phyloP scores from a whole-genome alignment of 768 basidiomycete species.

The Pulveroboletus sp. region DNA sequence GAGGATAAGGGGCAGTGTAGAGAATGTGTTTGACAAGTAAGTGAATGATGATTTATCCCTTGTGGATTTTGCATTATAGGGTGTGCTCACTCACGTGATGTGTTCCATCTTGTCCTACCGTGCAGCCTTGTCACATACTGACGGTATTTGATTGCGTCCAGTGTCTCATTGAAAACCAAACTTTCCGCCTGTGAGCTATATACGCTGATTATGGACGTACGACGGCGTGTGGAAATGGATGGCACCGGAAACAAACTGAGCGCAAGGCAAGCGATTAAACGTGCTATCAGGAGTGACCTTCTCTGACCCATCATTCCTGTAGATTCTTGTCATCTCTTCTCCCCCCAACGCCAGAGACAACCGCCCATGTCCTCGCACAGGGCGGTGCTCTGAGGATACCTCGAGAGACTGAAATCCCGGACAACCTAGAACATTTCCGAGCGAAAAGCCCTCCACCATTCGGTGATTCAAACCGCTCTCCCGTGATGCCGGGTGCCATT shows the following conservation, averaged over 20 bases:
- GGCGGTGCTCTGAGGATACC: slow-evolving; percentile 43
- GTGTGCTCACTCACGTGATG: neutral
- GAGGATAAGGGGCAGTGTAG: slow-evolving; percentile 69
- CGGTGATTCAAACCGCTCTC: neutral
- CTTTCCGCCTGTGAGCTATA: slow-evolving; percentile 69
- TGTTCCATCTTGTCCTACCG: neutral
- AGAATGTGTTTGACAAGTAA: slow-evolving; percentile 83
- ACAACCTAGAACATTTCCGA: neutral
- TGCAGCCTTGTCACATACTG: slow-evolving; percentile 3
- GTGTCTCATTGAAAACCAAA: slow-evolving; percentile 81
- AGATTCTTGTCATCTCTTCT: slow-evolving; percentile 69
- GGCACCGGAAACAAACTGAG: slow-evolving; percentile 34
- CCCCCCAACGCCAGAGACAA: slow-evolving; percentile 69
- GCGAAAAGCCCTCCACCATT: neutral
- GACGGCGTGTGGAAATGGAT: slow-evolving; percentile 74
- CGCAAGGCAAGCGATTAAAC: slow-evolving; percentile 11
- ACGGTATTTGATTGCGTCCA: slow-evolving; percentile 28
- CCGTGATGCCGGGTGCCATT: neutral
- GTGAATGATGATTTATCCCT: slow-evolving; percentile 25
- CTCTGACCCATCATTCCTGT: neutral
- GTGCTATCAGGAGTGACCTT: neutral
- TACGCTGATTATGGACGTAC: slow-evolving; percentile 66
- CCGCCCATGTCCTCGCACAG: slow-evolving; percentile 65
- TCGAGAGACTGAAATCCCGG: neutral
- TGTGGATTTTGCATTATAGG: neutral